phyloP scores from a whole-genome alignment of 2,329 filamentous ascomycete species.

The Botrytis galanthina region DNA sequence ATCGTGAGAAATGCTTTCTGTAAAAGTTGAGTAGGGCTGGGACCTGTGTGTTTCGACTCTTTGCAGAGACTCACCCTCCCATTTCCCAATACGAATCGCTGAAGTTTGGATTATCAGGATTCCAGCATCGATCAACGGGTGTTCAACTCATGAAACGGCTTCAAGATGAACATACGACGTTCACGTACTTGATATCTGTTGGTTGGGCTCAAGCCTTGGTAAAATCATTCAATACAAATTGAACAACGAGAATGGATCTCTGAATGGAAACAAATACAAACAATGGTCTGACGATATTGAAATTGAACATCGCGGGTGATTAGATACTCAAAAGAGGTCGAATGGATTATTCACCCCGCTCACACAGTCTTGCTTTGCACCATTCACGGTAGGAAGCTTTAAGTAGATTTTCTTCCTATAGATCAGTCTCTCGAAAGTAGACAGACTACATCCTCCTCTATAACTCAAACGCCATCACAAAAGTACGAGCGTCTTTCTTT shows the following conservation, averaged over 20 bases:
- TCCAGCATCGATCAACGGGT: background rate
- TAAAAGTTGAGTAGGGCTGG: accelerated
- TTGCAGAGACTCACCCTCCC: background rate
- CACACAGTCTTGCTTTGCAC: background rate
- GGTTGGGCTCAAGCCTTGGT: background rate
- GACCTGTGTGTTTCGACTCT: background rate
- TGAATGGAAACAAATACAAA: background rate
- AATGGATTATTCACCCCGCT: background rate
- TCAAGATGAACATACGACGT: background rate
- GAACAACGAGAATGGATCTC: background rate
- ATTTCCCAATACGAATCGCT: background rate
- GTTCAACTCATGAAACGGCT: background rate
- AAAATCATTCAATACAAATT: background rate
- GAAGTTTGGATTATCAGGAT: background rate
- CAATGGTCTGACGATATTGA: background rate
- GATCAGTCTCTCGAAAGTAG: background rate
- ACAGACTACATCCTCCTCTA: background rate
- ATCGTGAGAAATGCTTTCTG: background rate
- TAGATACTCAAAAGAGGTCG: background rate
- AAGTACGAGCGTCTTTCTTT: background rate
- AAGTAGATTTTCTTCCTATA: background rate
- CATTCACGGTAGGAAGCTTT: background rate
- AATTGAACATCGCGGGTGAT: background rate
- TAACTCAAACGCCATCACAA: background rate
- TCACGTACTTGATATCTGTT: background rate